Conservation (phyloP, 148 eudicot genomes). For the Vaccinium darrowii region DNA sequence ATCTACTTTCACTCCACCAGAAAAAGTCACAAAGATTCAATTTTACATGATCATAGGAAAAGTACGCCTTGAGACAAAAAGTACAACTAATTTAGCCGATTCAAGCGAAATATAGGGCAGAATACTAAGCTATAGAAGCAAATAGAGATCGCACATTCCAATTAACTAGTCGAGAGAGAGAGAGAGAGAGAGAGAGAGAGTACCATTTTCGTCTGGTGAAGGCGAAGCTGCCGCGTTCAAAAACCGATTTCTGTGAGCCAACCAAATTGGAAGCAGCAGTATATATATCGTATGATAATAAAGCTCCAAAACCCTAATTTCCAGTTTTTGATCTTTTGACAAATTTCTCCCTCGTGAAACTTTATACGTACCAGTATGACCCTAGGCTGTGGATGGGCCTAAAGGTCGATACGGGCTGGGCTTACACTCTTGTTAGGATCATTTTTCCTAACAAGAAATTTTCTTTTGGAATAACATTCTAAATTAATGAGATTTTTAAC, state of each 20-base stretch:
- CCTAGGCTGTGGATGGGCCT: neutral
- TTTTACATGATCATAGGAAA: neutral
- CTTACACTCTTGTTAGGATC: too few relatives aligned
- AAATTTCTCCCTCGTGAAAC: neutral
- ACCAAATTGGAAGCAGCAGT: neutral
- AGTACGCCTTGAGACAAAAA: neutral
- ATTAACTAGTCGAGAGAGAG: neutral
- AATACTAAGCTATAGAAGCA: too few relatives aligned
- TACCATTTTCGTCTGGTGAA: constrained; percentile 10
- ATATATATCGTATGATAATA: neutral
- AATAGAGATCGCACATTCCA: neutral
- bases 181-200: neutral
- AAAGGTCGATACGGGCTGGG: neutral
- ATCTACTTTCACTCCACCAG: neutral
- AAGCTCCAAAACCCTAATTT: neutral
- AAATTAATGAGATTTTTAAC: too few relatives aligned
- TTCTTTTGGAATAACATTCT: too few relatives aligned
- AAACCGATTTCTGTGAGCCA: neutral
- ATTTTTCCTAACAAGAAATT: too few relatives aligned
- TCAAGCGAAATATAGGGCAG: too few relatives aligned
- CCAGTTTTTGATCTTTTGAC: neutral
- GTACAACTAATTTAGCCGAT: neutral
- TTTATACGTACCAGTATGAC: neutral
- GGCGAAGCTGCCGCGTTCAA: neutral
- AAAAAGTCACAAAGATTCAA: neutral